phyloP scores from a whole-genome alignment of 805 yeast species.

The Crinitomyces ghanaensis region DNA sequence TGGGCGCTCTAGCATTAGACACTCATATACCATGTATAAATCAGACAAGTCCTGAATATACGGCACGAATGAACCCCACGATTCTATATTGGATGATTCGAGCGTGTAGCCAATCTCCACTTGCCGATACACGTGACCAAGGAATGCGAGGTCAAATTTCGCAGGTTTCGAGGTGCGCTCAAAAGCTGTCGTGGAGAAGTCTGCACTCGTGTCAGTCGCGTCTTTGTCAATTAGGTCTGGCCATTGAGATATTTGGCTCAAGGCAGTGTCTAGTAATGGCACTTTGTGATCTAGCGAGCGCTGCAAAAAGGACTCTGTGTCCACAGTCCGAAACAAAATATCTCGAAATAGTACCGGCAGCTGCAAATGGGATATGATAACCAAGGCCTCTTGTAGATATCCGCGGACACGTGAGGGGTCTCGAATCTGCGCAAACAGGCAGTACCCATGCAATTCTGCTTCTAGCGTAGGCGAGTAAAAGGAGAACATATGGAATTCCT shows the following conservation, averaged over 20 bases:
- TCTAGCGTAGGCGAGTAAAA: conserved; percentile 3
- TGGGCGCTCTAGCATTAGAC: conserved; percentile 12
- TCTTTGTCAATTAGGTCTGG: conserved; percentile 11
- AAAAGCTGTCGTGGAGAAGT: too few relatives aligned
- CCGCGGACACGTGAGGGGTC: conserved; percentile 15
- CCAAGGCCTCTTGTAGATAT: conserved; percentile 19
- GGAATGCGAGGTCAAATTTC: conserved; percentile 15
- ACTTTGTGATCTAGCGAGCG: conserved; percentile 13
- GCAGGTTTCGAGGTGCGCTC: too few relatives aligned
- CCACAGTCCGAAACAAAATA: conserved; percentile 12
- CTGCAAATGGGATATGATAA: conserved; percentile 13
- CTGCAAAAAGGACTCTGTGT: conserved; percentile 5
- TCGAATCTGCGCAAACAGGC: conserved; percentile 13
- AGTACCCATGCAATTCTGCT: conserved; percentile 12
- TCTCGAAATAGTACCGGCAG: conserved; percentile 14
- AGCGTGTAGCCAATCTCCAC: too few relatives aligned
- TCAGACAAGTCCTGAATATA: conserved; percentile 9
- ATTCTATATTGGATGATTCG: too few relatives aligned
- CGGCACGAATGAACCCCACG: conserved; percentile 10
- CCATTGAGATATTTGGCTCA: conserved; percentile 17
- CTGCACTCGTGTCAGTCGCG: too few relatives aligned
- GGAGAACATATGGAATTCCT: conserved; percentile 10
- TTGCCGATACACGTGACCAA: conserved; percentile 14
- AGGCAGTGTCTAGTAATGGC: conserved; percentile 18
- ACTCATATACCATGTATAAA: conserved; percentile 17